Evolutionary conservation across 208 protist species (phyloP).

Genomic region (Acanthamoeba divionensis): DNA sequence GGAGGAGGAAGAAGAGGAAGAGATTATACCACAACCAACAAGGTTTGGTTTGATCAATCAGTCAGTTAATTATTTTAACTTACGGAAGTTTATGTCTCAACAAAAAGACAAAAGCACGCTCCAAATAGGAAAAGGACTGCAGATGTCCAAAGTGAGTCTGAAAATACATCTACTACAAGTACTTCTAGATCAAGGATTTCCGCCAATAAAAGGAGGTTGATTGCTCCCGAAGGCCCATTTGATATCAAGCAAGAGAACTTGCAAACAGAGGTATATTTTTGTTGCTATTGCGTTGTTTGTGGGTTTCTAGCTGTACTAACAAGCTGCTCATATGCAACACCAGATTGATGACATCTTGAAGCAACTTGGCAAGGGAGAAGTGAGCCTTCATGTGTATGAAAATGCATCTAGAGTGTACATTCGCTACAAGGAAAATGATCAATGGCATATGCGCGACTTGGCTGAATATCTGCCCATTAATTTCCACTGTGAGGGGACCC

Average conservation of each 20-base stretch:
- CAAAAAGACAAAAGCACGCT: no score
- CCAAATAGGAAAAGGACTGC: no score
- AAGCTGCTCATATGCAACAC: no score
- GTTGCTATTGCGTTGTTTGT: no score
- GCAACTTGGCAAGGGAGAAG: background rate
- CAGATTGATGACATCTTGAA: background rate
- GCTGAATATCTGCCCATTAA: background rate
- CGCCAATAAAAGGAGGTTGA: background rate
- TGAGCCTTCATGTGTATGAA: background rate
- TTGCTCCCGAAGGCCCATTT: background rate
- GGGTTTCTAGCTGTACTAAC: no score
- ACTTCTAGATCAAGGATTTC: background rate
- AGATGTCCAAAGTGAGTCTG: no score
- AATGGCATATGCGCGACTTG: background rate
- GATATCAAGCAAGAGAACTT: background rate
- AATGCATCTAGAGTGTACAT: background rate
- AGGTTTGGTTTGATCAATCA: no score
- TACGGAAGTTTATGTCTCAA: no score
- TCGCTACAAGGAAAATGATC: background rate
- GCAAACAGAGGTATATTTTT: background rate
- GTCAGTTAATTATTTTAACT: no score
- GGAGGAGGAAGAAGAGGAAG: no score
- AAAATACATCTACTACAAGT: background rate
- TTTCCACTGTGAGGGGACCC: background rate
- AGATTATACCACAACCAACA: no score